Base-by-base conservation (phyloP, 768 basidiomycete genomes). In the Phanerochaete carnosa region DNA sequence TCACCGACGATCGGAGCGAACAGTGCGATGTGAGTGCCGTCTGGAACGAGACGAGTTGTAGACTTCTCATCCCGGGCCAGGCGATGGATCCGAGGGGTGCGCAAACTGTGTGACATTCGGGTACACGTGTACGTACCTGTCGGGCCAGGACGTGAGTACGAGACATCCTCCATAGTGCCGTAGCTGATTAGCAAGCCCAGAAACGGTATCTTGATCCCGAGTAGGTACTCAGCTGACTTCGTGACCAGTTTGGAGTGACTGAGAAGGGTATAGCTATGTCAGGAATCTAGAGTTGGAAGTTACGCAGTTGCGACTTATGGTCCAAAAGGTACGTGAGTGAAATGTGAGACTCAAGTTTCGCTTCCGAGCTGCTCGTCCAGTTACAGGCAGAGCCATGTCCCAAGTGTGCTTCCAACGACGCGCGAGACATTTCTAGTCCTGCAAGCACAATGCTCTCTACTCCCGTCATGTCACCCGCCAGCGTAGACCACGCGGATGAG, bases 31-130 rank as follows among this genome's bases (percentile, higher is more conserved):
- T 43, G 16, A 43, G 39, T 43, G 4, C 16, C 4, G 19, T 19
- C 4, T 19, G 30, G 23, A 43, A 8, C 15, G 29, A 23, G 43
- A 47, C n/a, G 23, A 37, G 45, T 23, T 32, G n/a, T 6, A 11
- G 19, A 25, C 19, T 54, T n/a, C 23, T 8, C n/a, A n/a, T n/a
- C 5, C 30, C 22, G 16, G 5, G 5, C 7, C 39, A 63, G 62
- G 62, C 33, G 62, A 63, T 23, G 62, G 62, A 13, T 58, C 58
- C 15, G 50, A 52, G 67, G 69, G 75, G 45, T 87, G 84, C 64
- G 79, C 79, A 6, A 85, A 84, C 64, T 86, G 86, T 64, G 73
- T 77, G 15, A 74, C 80, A 22, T 79, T 73, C 60, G 74, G 75
- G 29, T 70, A 76, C 29, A 78, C 82, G 19, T 86, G 85, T 66